Evolutionary conservation across 1,139 yeast species (phyloP).

Genomic region (Debaryomycetaceae sp.): DNA sequence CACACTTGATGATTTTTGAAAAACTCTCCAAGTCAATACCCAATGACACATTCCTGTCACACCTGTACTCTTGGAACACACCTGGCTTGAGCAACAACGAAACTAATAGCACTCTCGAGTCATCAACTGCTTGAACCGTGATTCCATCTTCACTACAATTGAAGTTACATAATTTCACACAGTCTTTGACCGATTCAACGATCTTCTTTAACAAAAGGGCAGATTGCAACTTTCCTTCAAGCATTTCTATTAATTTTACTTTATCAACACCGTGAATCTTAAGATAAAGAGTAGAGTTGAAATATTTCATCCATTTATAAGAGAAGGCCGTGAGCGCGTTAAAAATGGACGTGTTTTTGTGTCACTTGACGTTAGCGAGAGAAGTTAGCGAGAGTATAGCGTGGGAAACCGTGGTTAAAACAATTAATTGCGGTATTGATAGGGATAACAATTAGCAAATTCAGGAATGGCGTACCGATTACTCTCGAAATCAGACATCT

Average conservation of each 20-base stretch:
- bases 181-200: conserved; percentile 89
- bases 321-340: background rate
- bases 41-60: conserved; percentile 89
- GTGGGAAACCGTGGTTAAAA: background rate
- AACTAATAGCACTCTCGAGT: conserved; percentile 90
- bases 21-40: conserved; percentile 89
- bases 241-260: conserved; percentile 44
- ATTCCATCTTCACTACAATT: conserved; percentile 94
- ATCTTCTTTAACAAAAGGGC: conserved; percentile 89
- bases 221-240: conserved; percentile 95
- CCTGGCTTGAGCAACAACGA: conserved; percentile 84
- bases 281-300: background rate
- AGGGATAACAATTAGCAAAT: too few species aligned
- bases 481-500: too few species aligned
- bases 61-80: conserved; percentile 91
- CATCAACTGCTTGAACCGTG: conserved; percentile 96
- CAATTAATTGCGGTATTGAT: too few species aligned
- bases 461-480: too few species aligned
- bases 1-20: conserved; percentile 85
- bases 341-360: conserved; percentile 1
- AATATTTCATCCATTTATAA: background rate
- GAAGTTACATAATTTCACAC: conserved; percentile 92
- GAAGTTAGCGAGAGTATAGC: background rate
- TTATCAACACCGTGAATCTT: background rate
- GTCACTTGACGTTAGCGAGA: background rate